Evolutionary conservation across 2,329 filamentous ascomycete species (phyloP).

Genomic region (Colletotrichum cereale): DNA sequence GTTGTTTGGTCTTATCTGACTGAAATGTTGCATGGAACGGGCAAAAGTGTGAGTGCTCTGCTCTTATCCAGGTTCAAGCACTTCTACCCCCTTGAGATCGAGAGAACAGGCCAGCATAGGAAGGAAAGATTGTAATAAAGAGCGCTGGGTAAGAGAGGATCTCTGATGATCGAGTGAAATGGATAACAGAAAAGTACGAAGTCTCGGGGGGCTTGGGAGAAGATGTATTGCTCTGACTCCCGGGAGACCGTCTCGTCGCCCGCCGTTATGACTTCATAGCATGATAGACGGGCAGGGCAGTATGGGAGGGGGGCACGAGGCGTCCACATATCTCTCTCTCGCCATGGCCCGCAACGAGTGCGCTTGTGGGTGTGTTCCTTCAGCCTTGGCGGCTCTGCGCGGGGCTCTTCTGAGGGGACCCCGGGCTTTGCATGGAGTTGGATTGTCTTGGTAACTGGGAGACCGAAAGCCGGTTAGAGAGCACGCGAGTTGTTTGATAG

Average conservation of each 20-base stretch:
- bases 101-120: conserved; percentile 38
- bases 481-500: conserved; percentile 32
- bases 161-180: conserved; percentile 25
- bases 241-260: conserved; percentile 16
- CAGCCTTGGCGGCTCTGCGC: conserved; percentile 42
- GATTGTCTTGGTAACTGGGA: conserved; percentile 7
- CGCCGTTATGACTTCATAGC: conserved; percentile 42
- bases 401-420: conserved; percentile 13
- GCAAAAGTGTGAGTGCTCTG: conserved; percentile 39
- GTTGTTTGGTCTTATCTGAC: conserved; percentile 9
- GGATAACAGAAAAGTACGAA: conserved; percentile 19
- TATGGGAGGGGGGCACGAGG: not conserved
- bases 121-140: conserved; percentile 14
- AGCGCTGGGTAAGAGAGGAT: conserved; percentile 8
- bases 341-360: not conserved
- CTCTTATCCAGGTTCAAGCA: conserved; percentile 40
- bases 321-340: conserved; percentile 14
- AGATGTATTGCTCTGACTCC: conserved; percentile 35
- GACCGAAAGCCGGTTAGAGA: conserved; percentile 23
- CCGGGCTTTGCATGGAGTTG: conserved; percentile 27
- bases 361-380: conserved; percentile 16
- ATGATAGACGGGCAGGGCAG: conserved; percentile 25
- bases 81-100: conserved; percentile 38
- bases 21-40: conserved; percentile 25
- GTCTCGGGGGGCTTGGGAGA: conserved; percentile 28